Conservation (phyloP, 2,329 filamentous ascomycete species). For the Pestalotiopsis sp. region DNA sequence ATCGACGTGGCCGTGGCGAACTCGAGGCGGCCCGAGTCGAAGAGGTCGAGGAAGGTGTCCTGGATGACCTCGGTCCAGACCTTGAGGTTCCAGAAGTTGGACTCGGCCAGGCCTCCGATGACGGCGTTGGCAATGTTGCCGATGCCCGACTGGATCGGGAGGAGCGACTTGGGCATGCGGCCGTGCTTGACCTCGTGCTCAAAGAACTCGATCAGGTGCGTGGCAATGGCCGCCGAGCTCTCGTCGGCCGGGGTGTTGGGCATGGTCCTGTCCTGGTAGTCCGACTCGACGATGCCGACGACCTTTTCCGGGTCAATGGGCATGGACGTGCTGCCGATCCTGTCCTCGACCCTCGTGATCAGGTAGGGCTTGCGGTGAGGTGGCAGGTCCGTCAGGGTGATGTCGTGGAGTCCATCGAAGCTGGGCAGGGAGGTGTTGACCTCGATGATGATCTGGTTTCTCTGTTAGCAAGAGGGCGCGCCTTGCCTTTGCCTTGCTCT, state of each 20-base stretch:
- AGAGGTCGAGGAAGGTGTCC: constrained; percentile 90
- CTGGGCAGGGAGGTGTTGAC: constrained; percentile 85
- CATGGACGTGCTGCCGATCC: constrained; percentile 81
- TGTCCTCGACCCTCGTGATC: constrained; percentile 82
- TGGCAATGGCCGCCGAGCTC: constrained; percentile 71
- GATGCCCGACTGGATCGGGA: constrained; percentile 85
- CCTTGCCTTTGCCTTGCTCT: background rate
- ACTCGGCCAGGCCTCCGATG: constrained; percentile 78
- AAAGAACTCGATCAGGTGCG: constrained; percentile 79
- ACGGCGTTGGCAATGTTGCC: constrained; percentile 94
- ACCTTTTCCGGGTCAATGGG: constrained; percentile 85
- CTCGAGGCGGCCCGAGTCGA: constrained; percentile 84
- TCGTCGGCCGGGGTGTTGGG: constrained; percentile 79
- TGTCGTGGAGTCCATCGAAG: constrained; percentile 88
- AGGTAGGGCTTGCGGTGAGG: constrained; percentile 82
- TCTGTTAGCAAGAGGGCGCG: background rate
- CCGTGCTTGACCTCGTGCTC: constrained; percentile 83
- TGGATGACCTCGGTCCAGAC: constrained; percentile 95
- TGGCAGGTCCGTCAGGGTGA: constrained; percentile 84
- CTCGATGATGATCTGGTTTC: constrained; percentile 74
- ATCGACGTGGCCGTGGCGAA: constrained; percentile 90
- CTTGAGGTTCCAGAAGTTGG: constrained; percentile 84
- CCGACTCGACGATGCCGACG: constrained; percentile 80
- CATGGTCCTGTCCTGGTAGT: constrained; percentile 76
- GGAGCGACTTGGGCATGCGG: constrained; percentile 74